phyloP scores from a whole-genome alignment of 805 yeast genomes.

The Ogataea pilisensis region DNA sequence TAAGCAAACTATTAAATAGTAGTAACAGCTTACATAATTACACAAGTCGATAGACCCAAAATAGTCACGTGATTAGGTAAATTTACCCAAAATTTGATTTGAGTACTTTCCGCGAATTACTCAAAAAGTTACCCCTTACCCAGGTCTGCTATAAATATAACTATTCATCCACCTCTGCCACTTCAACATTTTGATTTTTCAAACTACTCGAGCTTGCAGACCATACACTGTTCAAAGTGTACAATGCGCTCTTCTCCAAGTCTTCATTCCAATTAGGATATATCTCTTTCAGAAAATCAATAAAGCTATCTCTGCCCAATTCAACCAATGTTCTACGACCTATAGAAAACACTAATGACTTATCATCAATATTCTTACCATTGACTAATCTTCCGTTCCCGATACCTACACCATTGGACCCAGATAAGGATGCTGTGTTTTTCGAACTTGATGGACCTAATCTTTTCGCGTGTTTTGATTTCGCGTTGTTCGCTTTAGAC shows the following conservation, averaged over 20 bases:
- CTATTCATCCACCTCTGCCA: not conserved
- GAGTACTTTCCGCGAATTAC: too few relatives aligned
- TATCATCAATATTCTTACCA: slow-evolving; percentile 19
- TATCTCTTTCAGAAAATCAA: slow-evolving; percentile 23
- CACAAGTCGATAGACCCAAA: too few relatives aligned
- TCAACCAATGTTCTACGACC: slow-evolving; percentile 30
- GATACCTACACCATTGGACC: not conserved
- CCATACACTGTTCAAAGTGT: slow-evolving; percentile 23
- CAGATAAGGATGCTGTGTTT: too few relatives aligned
- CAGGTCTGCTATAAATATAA: not conserved
- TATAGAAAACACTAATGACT: slow-evolving; percentile 21
- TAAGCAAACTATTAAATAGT: too few relatives aligned
- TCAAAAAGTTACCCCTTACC: too few relatives aligned
- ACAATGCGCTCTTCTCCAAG: slow-evolving; percentile 23
- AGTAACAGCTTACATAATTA: too few relatives aligned
- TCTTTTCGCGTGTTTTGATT: slow-evolving; percentile 1
- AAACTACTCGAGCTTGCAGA: slow-evolving; percentile 4
- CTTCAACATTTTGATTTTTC: not conserved
- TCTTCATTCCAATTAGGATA: slow-evolving; percentile 29
- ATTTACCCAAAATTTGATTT: too few relatives aligned
- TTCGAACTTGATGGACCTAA: too few relatives aligned
- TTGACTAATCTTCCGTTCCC: slow-evolving; percentile 3
- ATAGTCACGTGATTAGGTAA: too few relatives aligned
- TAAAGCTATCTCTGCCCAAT: slow-evolving; percentile 21
- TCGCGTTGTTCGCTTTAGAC: slow-evolving; percentile 8